These are phyloP conservation scores for Platanthera guangdongensis DNA, from an alignment of 106 monocot species.

Conservation along the genomic window DNA sequence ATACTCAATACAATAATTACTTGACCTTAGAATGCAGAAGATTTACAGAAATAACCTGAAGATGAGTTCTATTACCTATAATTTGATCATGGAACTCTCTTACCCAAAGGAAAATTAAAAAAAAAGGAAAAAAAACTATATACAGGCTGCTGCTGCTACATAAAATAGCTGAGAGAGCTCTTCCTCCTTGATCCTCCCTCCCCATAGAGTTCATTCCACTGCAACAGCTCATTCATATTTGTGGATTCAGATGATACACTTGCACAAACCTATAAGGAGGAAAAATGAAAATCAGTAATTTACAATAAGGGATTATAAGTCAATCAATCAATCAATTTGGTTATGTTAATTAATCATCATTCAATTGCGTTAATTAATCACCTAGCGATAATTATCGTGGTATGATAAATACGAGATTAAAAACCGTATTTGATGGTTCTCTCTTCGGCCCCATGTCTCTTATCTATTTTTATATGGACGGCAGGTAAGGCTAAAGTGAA, in stretches of 20 bases:
- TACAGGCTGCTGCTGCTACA: constrained; percentile 25
- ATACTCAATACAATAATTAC: constrained; percentile 7
- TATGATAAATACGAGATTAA: no score
- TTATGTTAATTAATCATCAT: no score
- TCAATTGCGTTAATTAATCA: no score
- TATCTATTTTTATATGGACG: no score
- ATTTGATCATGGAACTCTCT: neutral
- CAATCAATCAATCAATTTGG: no score
- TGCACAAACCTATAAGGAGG: constrained; percentile 40
- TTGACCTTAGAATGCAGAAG: constrained; percentile 1
- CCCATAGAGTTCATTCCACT: constrained; percentile 68
- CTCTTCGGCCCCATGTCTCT: no score
- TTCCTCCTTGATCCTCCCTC: constrained; percentile 76
- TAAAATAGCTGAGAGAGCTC: constrained; percentile 56
- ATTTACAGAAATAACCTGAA: constrained; percentile 8
- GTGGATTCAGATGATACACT: constrained; percentile 61
- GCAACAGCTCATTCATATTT: constrained; percentile 61
- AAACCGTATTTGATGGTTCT: no score
- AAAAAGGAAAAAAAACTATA: constrained; percentile 3
- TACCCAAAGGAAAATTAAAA: neutral
- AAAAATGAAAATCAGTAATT: neutral
- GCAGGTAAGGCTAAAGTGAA: no score
- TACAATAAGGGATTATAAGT: no score
- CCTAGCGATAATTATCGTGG: no score
- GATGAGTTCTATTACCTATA: constrained; percentile 6